These are phyloP conservation scores for Lecanicillium sp. DNA, from an alignment of 2,329 filamentous ascomycete genomes.

Conservation along the genomic window DNA sequence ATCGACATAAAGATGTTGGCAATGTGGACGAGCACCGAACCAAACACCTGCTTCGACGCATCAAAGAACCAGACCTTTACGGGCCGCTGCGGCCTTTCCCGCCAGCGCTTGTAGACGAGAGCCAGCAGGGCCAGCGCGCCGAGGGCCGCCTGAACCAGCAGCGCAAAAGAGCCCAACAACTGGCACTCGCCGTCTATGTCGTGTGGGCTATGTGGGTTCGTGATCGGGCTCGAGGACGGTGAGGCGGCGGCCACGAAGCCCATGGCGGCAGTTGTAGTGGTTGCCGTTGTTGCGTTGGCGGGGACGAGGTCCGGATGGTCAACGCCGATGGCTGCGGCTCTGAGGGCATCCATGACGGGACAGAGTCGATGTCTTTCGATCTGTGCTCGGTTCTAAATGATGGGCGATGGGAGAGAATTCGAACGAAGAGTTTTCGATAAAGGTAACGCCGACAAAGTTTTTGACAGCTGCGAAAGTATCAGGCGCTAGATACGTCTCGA, in stretches of 20 bases:
- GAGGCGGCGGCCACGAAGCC: conserved; percentile 1
- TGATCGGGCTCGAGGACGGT: background rate
- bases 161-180: conserved; percentile 82
- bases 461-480: too few relatives aligned
- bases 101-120: conserved; percentile 88
- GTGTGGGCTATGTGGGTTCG: conserved; percentile 11
- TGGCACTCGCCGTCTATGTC: conserved; percentile 70
- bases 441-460: too few relatives aligned
- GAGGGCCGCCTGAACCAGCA: conserved; percentile 82
- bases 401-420: background rate
- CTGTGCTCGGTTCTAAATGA: background rate
- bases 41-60: conserved; percentile 93
- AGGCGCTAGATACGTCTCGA: too few relatives aligned
- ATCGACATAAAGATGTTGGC: conserved; percentile 96
- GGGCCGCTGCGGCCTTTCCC: conserved; percentile 84
- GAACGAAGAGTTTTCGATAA: background rate
- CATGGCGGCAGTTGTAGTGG: background rate
- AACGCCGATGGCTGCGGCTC: conserved; percentile 9
- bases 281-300: background rate
- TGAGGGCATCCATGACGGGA: background rate
- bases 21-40: conserved; percentile 82
- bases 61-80: conserved; percentile 98
- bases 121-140: conserved; percentile 77
- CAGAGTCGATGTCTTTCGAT: background rate
- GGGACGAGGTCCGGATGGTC: background rate